Base-by-base conservation (phyloP, 768 basidiomycete species). In the Serendipita sp. region DNA sequence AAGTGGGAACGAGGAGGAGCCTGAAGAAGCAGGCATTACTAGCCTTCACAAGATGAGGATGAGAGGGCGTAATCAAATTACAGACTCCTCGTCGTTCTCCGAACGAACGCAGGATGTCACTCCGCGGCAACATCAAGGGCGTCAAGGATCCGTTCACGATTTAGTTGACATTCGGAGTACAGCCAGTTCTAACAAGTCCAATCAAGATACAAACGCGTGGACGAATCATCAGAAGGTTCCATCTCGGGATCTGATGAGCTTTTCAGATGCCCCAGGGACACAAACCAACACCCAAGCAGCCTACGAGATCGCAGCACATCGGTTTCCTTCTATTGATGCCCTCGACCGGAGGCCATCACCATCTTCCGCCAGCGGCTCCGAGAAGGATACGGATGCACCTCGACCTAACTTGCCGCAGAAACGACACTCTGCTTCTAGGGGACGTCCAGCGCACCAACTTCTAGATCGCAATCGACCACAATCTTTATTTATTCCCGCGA, bases 61-160 rank as follows among this genome's bases (percentile, higher is more conserved):
- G 13, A 54, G 52, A 28, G 52, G 11, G 10, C 52, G 32, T 13
- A 32, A 13, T 11, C 16, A 30, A 30, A 18, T 13, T 46, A 13
- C 45, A 46, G 45, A 46, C 11, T 13, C 45, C 45, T 13, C 45
- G 11, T 46, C 45, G 18, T 46, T 18, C 13, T 13, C 11, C 18
- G 13, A 46, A 46, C 11, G 18, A 46, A 18, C 2, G 18, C 45
- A 46, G 45, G 45, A 46, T 13, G 45, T 46, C 45, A 46, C 75
- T 47, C 83, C 82, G 68, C 77, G 81, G 45, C 44, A 65, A 35
- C 45, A 45, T 36, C 64, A 65, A n/a, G 18, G 34, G 35, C 76
- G 89, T 67, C 88, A 91, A 76, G 85, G 83, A 69, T 91, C 90
- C 11, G 88, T 91, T 28, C 88, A 92, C 70, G 86, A 91, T 70